phyloP scores from a whole-genome alignment of 805 yeast species.

The Saturnispora gosingensis region DNA sequence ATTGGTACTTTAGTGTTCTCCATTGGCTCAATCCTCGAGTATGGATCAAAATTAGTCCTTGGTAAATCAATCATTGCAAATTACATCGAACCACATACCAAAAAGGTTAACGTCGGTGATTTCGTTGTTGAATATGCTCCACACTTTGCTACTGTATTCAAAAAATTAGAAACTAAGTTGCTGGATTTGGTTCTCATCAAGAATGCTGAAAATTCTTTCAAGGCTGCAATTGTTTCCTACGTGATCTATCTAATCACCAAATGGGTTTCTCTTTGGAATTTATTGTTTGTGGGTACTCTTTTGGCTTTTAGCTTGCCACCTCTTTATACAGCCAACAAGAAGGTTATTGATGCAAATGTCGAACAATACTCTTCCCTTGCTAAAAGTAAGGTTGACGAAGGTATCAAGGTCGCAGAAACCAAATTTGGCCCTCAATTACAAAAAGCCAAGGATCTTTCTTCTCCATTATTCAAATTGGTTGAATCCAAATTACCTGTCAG shows the following conservation, averaged over 20 bases:
- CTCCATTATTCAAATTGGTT: conserved; percentile 57
- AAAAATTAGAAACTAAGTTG: conserved; percentile 41
- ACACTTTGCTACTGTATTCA: conserved; percentile 34
- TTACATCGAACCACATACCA: conserved; percentile 61
- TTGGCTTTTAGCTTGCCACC: conserved; percentile 68
- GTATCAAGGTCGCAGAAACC: conserved; percentile 29
- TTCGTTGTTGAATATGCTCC: conserved; percentile 22
- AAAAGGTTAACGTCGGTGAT: conserved; percentile 25
- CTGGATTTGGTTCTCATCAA: conserved; percentile 57
- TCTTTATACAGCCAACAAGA: conserved; percentile 63
- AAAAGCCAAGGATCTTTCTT: conserved; percentile 47
- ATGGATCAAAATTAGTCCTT: conserved; percentile 57
- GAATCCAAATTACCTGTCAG: conserved; percentile 49
- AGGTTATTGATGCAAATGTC: conserved; percentile 62
- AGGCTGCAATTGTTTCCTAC: conserved; percentile 60
- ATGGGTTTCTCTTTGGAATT: conserved; percentile 62
- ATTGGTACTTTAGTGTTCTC: conserved; percentile 47
- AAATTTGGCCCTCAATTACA: conserved; percentile 50
- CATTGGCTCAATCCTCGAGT: conserved; percentile 67
- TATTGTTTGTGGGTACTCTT: conserved; percentile 49
- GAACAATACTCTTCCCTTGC: conserved; percentile 37
- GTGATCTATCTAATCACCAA: conserved; percentile 64
- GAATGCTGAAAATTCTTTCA: conserved; percentile 63
- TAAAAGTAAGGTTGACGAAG: conserved; percentile 41
- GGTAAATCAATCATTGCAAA: conserved; percentile 78